Base-by-base conservation (phyloP, 176 grass and related monocot species). In the Ensete ventricosum region DNA sequence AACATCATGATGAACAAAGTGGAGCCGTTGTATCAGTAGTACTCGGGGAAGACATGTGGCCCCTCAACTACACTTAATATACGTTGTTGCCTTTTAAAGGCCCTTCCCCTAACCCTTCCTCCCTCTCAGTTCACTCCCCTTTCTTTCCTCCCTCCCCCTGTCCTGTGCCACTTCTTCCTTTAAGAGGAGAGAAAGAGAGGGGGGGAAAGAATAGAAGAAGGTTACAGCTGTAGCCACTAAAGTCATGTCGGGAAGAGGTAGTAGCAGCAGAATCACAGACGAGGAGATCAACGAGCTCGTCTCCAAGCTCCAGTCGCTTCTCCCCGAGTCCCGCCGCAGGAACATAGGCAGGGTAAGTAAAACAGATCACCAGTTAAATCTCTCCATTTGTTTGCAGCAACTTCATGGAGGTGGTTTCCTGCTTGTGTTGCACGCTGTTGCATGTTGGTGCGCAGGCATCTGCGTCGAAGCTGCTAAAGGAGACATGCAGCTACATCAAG, bases 201-300 rank as follows among this genome's bases (percentile, higher is more conserved):
- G 34, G 34, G 34, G 4, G 13, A 3, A 2, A 1, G 4, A 58
- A 17, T 49, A 76, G 78, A 34, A 85, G 64, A 82, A 77, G 80
- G 34, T 14, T 16, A 8, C 16, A 29, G 9, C 14, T 25, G 26
- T 62, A 14, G 7, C 34, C 4, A 43, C 34, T 43, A 43, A 43
- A 43, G 13, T n/a, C 14, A 89, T 83, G 92, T 91, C 92, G 64
- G 78, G 72, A 76, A 60, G 89, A 50, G 85, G 85, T n/a, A 82
- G 34, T 43, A 43, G 34, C 4, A 43, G 84, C 53, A 85, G 87
- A 69, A 96, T 96, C 83, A 87, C 85, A 74, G 92, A 96, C 68
- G 92, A 87, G 25, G 92, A 96, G 92, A 96, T 96, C 81, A 96
- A 82, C 79, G 92, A 96, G 83, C 89, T 96, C 82, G 86, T 96